phyloP scores from a whole-genome alignment of 495 filamentous ascomycete species.

The Hypoxylon cercidicola region DNA sequence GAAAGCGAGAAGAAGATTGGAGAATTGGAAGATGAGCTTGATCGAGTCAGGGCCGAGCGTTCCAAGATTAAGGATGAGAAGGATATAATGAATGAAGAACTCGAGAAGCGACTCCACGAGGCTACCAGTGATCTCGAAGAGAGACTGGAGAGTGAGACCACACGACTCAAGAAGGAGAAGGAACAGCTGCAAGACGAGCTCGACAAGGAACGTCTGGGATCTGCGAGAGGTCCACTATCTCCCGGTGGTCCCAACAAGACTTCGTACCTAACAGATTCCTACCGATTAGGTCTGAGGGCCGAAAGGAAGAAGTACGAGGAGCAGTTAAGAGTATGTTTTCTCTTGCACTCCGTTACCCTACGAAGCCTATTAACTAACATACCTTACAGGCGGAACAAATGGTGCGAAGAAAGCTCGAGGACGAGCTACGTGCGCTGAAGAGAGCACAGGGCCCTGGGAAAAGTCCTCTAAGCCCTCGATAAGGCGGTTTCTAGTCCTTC shows the following conservation, averaged over 20 bases:
- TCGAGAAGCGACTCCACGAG: constrained; percentile 43
- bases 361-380: constrained; percentile 16
- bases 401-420: constrained; percentile 56
- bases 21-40: constrained; percentile 71
- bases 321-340: constrained; percentile 56
- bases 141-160: constrained; percentile 50
- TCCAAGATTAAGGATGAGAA: constrained; percentile 51
- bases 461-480: constrained; percentile 47
- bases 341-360: not conserved
- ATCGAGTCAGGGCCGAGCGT: constrained; percentile 48
- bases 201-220: constrained; percentile 55
- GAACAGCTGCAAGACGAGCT: constrained; percentile 55
- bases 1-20: constrained; percentile 87
- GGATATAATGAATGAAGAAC: constrained; percentile 43
- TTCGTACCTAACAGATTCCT: constrained; percentile 47
- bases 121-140: constrained; percentile 42
- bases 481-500: constrained; percentile 18
- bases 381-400: constrained; percentile 57
- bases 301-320: constrained; percentile 64
- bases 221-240: constrained; percentile 27
- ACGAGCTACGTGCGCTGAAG: constrained; percentile 55
- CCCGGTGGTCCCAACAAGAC: constrained; percentile 41
- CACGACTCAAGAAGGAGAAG: constrained; percentile 46
- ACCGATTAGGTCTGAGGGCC: constrained; percentile 53
- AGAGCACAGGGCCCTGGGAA: constrained; percentile 49